A percentile compares a stretch with the other conserved stretches of the same genome.
These are phyloP conservation scores for Styphnolobium japonicum DNA, from an alignment of 306 rosid species.

Conservation along the genomic window DNA sequence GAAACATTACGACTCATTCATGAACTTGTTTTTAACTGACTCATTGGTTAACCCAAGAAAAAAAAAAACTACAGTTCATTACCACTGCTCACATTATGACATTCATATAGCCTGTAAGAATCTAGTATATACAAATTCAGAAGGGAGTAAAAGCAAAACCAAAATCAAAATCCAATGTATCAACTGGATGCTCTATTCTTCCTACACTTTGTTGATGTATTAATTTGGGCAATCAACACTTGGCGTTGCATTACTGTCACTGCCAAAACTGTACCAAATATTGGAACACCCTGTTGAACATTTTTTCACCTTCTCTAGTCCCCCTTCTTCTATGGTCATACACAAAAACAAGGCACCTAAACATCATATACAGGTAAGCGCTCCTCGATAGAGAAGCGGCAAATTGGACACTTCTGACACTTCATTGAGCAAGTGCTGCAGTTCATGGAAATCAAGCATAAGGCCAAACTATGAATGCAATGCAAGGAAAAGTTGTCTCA, in stretches of 20 bases:
- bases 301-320: constrained; percentile 25
- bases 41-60: too few relatives aligned
- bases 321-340: constrained; percentile 33
- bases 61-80: constrained; percentile 3
- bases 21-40: too few relatives aligned
- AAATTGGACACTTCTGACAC: constrained; percentile 89
- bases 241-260: too few relatives aligned
- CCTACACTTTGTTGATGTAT: constrained; percentile 30
- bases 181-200: constrained; percentile 23
- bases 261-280: constrained; percentile 35
- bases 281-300: constrained; percentile 22
- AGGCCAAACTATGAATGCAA: constrained; percentile 2
- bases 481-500: background rate
- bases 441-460: constrained; percentile 22
- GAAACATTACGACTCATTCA: background rate
- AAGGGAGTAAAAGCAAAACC: background rate
- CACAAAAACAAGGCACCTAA: constrained; percentile 45
- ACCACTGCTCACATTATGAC: constrained; percentile 13
- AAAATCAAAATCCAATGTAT: constrained; percentile 28
- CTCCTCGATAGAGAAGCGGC: constrained; percentile 69
- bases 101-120: constrained; percentile 12
- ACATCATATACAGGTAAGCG: constrained; percentile 87
- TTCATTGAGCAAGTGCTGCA: constrained; percentile 85
- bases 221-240: constrained; percentile 25
- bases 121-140: constrained; percentile 44